Evolutionary conservation across 805 yeast genomes (phyloP), one percentile per base, ranked within the genome.

Genomic region (Metschnikowia colocasiae): DNA sequence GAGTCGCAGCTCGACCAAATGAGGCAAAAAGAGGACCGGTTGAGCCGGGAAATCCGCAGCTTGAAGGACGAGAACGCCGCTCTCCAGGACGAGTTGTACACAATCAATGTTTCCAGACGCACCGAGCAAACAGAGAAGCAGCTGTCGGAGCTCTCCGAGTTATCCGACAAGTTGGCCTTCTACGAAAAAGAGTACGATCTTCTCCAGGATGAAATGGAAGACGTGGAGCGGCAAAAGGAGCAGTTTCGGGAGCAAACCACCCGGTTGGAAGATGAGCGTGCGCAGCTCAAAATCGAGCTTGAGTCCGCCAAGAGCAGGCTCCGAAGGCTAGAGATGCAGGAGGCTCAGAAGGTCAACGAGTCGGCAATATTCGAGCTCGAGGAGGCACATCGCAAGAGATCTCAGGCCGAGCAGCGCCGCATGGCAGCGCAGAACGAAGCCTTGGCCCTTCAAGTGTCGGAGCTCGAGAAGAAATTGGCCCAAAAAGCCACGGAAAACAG

Each of bases 371-470:
- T 52, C 38, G 66, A 54, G 50, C 53, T 61, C 30, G 64, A 60
- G 27, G 57, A 55, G 16, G 49, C 56, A 19, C 59, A 52, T 40
- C 48, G 57, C 32, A 50, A 53, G 47, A 57, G 54, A 20, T 50
- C 55, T 27, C 59, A 60, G 31, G 53, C 59, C 5, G 74, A 71
- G 46, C 55, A 41, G 31, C 43, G 27, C 22, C 49, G 57, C 15
- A 29, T 52, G 47, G 37, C 54, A 56, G 48, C 43, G 47, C 67
- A 75, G 46, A 60, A 75, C 9, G 67, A 65, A 12, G 57, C 61
- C 4, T 57, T 75, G 46, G 67, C 65, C 29, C 55, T 58, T 16
- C 73, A 74, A 36, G 64, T 74, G 18, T 54, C 61, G 3, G 62
- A 60, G 19, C 59, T 76, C 13, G 59, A 64, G 37, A 60, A 62